phyloP scores from a whole-genome alignment of 2,329 filamentous ascomycete species.

The Emericellopsis cladophorae region DNA sequence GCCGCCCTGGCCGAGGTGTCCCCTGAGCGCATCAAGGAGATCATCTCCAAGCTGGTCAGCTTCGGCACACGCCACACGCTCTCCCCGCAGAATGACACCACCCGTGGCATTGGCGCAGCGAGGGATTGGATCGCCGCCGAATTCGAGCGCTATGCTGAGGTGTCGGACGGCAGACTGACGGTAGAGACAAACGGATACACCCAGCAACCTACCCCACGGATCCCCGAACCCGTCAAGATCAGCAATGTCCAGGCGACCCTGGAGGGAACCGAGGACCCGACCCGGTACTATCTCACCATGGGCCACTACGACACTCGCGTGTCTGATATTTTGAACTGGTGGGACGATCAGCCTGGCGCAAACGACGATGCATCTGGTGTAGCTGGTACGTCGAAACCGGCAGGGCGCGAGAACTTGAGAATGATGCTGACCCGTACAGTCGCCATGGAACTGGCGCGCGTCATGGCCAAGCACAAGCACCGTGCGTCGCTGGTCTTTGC shows the following conservation, averaged over 20 bases:
- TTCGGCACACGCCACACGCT: conserved; percentile 46
- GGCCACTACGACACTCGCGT: conserved; percentile 43
- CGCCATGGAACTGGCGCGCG: conserved; percentile 39
- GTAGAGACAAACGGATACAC: conserved; percentile 38
- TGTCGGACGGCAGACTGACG: conserved; percentile 33
- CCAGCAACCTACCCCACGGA: conserved; percentile 30
- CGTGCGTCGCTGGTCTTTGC: conserved; percentile 41
- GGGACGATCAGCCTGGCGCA: conserved; percentile 39
- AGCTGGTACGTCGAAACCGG: conserved; percentile 4
- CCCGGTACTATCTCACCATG: conserved; percentile 37
- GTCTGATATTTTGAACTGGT: conserved; percentile 35
- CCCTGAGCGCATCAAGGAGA: conserved; percentile 31
- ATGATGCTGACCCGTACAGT: conserved; percentile 20
- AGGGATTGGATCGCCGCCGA: conserved; percentile 41
- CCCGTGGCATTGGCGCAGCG: conserved; percentile 41
- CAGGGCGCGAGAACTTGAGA: neutral
- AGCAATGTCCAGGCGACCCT: conserved; percentile 39
- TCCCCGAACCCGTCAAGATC: conserved; percentile 37
- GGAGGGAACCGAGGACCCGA: conserved; percentile 31
- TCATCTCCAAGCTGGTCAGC: conserved; percentile 37
- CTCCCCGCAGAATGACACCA: conserved; percentile 34
- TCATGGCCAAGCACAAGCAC: conserved; percentile 32
- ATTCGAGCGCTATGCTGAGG: conserved; percentile 31
- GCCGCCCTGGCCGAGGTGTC: conserved; percentile 15
- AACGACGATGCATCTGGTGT: conserved; percentile 46